A percentile compares a stretch with the other conserved stretches of the same genome.
These are phyloP conservation scores for Colletotrichum cordylinicola DNA, from an alignment of 2,329 filamentous ascomycete genomes.

Conservation along the genomic window DNA sequence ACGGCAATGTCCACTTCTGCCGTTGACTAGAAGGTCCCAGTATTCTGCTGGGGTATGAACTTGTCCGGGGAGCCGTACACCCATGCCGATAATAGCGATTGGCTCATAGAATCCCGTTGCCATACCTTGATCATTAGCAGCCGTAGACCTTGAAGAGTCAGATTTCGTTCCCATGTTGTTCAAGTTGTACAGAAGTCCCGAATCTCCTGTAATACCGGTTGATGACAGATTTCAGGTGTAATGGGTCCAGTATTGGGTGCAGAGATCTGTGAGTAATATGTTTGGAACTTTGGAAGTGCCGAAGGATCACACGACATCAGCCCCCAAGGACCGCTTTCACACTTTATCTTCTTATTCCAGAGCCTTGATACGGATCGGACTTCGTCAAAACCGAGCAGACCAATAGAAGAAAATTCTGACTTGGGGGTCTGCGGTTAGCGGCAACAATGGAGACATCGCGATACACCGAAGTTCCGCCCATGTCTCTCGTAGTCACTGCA, in stretches of 20 bases:
- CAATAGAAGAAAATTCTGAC: neutral
- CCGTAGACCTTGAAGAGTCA: neutral
- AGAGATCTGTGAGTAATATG: neutral
- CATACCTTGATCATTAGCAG: neutral
- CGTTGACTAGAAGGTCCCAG: conserved; percentile 37
- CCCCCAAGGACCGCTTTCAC: neutral
- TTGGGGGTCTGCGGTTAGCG: neutral
- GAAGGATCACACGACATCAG: neutral
- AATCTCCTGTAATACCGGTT: neutral
- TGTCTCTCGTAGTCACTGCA: neutral
- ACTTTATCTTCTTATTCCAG: neutral
- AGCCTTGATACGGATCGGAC: neutral
- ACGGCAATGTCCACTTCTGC: conserved; percentile 25
- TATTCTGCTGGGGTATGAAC: conserved; percentile 28
- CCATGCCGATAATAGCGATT: conserved; percentile 39
- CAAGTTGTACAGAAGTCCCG: neutral
- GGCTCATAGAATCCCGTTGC: conserved; percentile 15
- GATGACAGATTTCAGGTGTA: neutral
- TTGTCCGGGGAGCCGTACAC: conserved; percentile 34
- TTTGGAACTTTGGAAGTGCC: neutral
- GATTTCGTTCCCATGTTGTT: neutral
- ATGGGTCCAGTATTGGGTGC: neutral
- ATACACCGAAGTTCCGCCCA: neutral
- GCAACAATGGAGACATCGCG: neutral
- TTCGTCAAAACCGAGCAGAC: neutral